Conservation (phyloP, 2,329 filamentous ascomycete genomes). For the Bipolaris victoriae region DNA sequence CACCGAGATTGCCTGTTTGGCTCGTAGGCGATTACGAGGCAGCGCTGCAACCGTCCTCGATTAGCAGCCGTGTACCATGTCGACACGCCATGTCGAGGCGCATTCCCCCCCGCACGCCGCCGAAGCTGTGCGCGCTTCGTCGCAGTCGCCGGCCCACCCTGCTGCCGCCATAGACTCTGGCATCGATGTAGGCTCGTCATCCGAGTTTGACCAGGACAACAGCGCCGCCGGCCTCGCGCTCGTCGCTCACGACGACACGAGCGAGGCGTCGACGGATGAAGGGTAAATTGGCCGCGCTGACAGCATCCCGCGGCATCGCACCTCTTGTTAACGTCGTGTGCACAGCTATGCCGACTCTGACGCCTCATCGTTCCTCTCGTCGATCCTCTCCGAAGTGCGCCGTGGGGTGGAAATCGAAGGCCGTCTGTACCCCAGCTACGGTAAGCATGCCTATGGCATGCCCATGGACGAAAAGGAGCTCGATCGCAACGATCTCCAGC, state of each 20-base stretch:
- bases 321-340: constrained; percentile 1
- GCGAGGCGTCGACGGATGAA: constrained; percentile 29
- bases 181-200: constrained; percentile 20
- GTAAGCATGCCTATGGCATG: constrained; percentile 33
- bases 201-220: constrained; percentile 30
- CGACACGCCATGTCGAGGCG: neutral
- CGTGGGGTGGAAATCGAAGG: constrained; percentile 31
- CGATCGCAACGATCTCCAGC: constrained; percentile 32
- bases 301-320: neutral
- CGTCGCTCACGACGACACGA: constrained; percentile 25
- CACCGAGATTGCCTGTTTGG: neutral
- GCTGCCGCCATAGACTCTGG: constrained; percentile 19
- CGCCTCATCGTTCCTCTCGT: constrained; percentile 31
- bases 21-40: neutral
- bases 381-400: constrained; percentile 29
- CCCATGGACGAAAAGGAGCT: constrained; percentile 36
- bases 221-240: constrained; percentile 24
- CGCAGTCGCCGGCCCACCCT: neutral
- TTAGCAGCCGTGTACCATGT: neutral
- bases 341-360: constrained; percentile 30
- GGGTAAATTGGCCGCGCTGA: constrained; percentile 17
- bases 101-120: neutral
- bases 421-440: constrained; percentile 27
- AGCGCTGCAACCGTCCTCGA: too few species aligned
- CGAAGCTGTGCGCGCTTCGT: neutral